Percentiles rank a stretch among this genome's conserved stretches.
These are phyloP conservation scores for Gautieria morchelliformis DNA, from an alignment of 768 basidiomycete species.

Conservation along the genomic window DNA sequence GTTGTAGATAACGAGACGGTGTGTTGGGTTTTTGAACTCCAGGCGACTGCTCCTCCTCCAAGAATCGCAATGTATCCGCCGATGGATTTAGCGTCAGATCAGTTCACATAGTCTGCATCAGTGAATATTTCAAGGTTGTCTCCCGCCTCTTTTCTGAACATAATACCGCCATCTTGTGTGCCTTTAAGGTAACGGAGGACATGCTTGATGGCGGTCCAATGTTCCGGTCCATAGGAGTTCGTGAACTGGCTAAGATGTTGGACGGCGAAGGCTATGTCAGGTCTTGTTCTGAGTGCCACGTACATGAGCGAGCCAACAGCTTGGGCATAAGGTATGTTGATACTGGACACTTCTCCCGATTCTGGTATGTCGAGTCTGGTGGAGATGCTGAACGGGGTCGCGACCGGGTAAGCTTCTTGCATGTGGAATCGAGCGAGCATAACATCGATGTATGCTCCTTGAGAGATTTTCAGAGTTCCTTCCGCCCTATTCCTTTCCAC, in stretches of 20 bases:
- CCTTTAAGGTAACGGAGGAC: conserved; percentile 23
- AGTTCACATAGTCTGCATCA: conserved; percentile 18
- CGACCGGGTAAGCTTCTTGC: conserved; percentile 2
- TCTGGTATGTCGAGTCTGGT: background rate
- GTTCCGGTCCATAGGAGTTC: conserved; percentile 13
- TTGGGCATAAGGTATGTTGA: conserved; percentile 15
- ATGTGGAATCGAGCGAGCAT: conserved; percentile 8
- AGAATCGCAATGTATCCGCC: conserved; percentile 14
- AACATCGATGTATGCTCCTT: conserved; percentile 5
- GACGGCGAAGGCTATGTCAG: conserved; percentile 24
- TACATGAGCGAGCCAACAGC: conserved; percentile 23
- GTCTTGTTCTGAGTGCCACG: conserved; percentile 21
- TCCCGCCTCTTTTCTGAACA: background rate
- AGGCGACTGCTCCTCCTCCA: conserved; percentile 3
- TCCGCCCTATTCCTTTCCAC: conserved; percentile 16
- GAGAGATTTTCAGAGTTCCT: background rate
- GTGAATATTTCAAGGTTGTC: conserved; percentile 6
- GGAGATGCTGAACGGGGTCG: conserved; percentile 10
- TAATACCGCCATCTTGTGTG: conserved; percentile 12
- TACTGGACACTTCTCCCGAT: background rate
- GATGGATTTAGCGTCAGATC: conserved; percentile 13
- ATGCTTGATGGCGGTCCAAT: conserved; percentile 18
- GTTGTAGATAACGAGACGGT: conserved; percentile 8
- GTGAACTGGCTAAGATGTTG: conserved; percentile 17
- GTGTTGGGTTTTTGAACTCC: conserved; percentile 8